These are phyloP conservation scores for Chaetomidium leptoderma DNA, from an alignment of 495 filamentous ascomycete species.

Conservation along the genomic window DNA sequence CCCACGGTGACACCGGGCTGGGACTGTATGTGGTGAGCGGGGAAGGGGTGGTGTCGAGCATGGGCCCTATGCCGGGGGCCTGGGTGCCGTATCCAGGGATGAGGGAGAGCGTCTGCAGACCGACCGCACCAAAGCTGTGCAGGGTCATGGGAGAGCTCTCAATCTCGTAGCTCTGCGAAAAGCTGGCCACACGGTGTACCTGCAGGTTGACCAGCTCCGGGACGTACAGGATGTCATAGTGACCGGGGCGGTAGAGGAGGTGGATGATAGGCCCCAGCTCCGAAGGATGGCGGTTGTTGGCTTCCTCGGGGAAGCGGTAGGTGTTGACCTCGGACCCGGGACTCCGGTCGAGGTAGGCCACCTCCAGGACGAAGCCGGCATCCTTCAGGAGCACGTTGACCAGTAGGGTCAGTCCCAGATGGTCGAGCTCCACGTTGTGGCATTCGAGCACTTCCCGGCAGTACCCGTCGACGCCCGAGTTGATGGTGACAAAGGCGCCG, in stretches of 20 bases:
- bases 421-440: constrained; percentile 77
- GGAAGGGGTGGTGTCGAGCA: constrained; percentile 28
- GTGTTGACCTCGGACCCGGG: constrained; percentile 73
- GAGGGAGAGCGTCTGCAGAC: constrained; percentile 42
- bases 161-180: constrained; percentile 40
- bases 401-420: constrained; percentile 72
- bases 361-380: constrained; percentile 73
- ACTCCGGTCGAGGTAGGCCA: constrained; percentile 89
- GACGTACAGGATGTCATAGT: constrained; percentile 89
- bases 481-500: constrained; percentile 60
- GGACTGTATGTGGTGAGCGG: constrained; percentile 35
- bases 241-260: constrained; percentile 62
- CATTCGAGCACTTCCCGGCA: constrained; percentile 67
- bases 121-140: constrained; percentile 33
- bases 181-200: constrained; percentile 45
- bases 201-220: constrained; percentile 52
- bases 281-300: constrained; percentile 45
- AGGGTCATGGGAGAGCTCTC: constrained; percentile 38
- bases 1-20: constrained; percentile 42
- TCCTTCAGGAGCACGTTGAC: constrained; percentile 77
- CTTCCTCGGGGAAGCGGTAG: constrained; percentile 62
- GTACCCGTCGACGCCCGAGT: constrained; percentile 60
- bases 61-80: constrained; percentile 29
- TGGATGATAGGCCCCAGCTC: constrained; percentile 46
- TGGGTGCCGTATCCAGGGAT: constrained; percentile 43